Conservation (phyloP, 108 stramenopile species). For the Fragilaria radians region DNA sequence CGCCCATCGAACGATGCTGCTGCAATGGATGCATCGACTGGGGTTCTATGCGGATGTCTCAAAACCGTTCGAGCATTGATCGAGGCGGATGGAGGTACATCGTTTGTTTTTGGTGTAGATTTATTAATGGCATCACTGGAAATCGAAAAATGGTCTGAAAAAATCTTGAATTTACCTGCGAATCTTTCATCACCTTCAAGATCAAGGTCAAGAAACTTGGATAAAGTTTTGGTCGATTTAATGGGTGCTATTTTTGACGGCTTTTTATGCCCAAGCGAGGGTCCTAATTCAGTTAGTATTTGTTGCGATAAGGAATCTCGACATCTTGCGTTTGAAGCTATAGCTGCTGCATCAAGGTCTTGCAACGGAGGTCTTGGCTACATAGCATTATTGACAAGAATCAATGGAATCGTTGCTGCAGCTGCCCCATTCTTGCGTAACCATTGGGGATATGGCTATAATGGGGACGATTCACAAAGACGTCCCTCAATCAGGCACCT, state of each 20-base stretch:
- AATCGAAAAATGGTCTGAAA: constrained; percentile 48
- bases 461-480: constrained; percentile 26
- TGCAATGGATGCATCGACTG: constrained; percentile 50
- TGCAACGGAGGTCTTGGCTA: constrained; percentile 60
- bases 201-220: constrained; percentile 15
- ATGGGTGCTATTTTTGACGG: constrained; percentile 88
- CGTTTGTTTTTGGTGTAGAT: constrained; percentile 41
- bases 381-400: constrained; percentile 42
- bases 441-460: constrained; percentile 58
- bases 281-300: constrained; percentile 51
- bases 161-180: not conserved
- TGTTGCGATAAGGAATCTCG: constrained; percentile 81
- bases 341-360: constrained; percentile 54
- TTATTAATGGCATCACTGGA: constrained; percentile 36
- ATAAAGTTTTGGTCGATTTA: constrained; percentile 53
- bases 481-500: constrained; percentile 29
- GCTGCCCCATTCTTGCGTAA: constrained; percentile 72
- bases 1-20: constrained; percentile 47
- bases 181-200: constrained; percentile 6
- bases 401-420: constrained; percentile 45
- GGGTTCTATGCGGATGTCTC: constrained; percentile 80
- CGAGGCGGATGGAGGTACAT: constrained; percentile 40
- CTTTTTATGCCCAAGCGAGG: constrained; percentile 57
- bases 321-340: constrained; percentile 70
- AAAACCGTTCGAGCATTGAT: constrained; percentile 61